These are phyloP conservation scores for Penicillium olsonii DNA, from an alignment of 2,329 filamentous ascomycete genomes.

Conservation along the genomic window DNA sequence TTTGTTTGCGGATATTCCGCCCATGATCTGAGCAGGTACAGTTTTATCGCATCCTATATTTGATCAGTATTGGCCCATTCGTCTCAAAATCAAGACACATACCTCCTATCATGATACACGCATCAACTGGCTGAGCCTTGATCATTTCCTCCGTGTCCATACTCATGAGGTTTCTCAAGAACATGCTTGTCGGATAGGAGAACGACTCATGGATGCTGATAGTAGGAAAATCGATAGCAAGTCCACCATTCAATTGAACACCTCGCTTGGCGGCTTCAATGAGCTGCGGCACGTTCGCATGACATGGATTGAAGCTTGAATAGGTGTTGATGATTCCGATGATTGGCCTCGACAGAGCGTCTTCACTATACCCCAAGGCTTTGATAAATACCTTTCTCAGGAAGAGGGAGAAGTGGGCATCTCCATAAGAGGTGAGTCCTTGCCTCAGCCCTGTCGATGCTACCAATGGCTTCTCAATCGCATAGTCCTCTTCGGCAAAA, in stretches of 20 bases:
- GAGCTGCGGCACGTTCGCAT: conserved; percentile 70
- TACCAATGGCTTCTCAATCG: not conserved
- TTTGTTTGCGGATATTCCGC: conserved; percentile 72
- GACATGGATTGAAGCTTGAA: conserved; percentile 73
- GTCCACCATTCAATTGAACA: conserved; percentile 65
- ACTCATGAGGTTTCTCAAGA: conserved; percentile 71
- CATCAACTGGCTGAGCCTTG: conserved; percentile 68
- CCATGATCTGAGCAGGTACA: conserved; percentile 73
- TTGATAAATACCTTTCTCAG: conserved; percentile 77
- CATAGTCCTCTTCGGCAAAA: not conserved
- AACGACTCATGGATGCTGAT: conserved; percentile 73
- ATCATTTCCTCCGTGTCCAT: conserved; percentile 84
- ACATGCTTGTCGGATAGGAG: conserved; percentile 72
- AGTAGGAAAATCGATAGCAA: conserved; percentile 73
- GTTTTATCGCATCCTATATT: conserved; percentile 71
- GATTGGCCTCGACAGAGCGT: conserved; percentile 68
- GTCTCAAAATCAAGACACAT: conserved; percentile 15
- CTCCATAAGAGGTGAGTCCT: conserved; percentile 69
- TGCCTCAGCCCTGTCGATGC: conserved; percentile 34
- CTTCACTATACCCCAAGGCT: conserved; percentile 71
- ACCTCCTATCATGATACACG: conserved; percentile 68
- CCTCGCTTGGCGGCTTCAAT: conserved; percentile 71
- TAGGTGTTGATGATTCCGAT: conserved; percentile 73
- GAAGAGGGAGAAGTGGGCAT: conserved; percentile 74
- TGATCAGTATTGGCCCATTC: not conserved